phyloP scores from a whole-genome alignment of 1,284 basidiomycete genomes.

The Chalciporus sp. region DNA sequence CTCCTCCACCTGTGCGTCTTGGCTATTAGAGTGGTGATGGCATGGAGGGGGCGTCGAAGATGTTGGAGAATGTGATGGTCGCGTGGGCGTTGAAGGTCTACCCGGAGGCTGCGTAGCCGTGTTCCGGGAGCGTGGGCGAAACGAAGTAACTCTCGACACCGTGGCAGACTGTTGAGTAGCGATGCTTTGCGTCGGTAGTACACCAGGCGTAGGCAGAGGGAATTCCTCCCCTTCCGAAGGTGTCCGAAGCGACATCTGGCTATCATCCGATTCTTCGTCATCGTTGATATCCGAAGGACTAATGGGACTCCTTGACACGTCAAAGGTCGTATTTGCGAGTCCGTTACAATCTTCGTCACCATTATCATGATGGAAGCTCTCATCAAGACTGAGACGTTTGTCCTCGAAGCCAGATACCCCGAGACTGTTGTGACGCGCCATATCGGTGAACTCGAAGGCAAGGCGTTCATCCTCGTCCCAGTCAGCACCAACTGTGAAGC shows the following conservation, averaged over 20 bases:
- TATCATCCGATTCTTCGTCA: constrained; percentile 33
- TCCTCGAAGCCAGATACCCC: constrained; percentile 1
- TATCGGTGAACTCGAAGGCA: constrained; percentile 21
- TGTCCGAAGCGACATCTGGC: constrained; percentile 26
- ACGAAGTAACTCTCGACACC: constrained; percentile 28
- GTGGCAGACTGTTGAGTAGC: constrained; percentile 1
- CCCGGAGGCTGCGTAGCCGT: constrained; percentile 6
- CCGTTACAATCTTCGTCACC: constrained; percentile 4
- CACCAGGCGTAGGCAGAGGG: constrained; percentile 6
- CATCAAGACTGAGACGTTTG: constrained; percentile 8
- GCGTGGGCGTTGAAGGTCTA: neutral
- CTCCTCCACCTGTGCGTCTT: constrained; percentile 18
- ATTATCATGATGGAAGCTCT: constrained; percentile 9
- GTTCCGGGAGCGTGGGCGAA: constrained; percentile 29
- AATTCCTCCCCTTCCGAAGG: constrained; percentile 29
- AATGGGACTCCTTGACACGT: constrained; percentile 24
- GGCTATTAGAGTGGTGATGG: neutral
- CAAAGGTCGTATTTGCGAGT: constrained; percentile 21
- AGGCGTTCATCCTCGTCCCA: constrained; percentile 32
- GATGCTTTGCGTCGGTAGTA: neutral
- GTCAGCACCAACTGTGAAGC: constrained; percentile 20
- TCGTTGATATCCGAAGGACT: constrained; percentile 31
- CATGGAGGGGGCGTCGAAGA: neutral
- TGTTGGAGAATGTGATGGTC: neutral
- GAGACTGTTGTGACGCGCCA: neutral